Conservation (phyloP, 2,329 filamentous ascomycete genomes). For the Talaromyces sp. region DNA sequence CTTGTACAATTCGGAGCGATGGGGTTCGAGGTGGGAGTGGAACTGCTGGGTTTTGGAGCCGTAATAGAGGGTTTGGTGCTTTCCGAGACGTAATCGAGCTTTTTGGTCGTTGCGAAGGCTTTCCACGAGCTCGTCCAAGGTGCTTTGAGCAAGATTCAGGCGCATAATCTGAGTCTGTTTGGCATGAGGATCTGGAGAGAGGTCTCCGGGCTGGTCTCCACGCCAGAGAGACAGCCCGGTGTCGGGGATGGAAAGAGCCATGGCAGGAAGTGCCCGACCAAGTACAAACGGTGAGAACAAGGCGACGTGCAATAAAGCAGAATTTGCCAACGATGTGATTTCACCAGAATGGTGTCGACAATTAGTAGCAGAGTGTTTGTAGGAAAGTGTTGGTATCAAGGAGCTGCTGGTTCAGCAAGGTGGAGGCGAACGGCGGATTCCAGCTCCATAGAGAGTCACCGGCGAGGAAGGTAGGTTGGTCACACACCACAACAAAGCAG, state of each 20-base stretch:
- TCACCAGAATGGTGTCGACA: neutral
- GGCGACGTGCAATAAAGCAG: neutral
- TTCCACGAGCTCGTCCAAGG: constrained; percentile 46
- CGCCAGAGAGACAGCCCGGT: constrained; percentile 40
- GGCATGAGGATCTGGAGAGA: constrained; percentile 25
- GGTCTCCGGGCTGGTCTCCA: constrained; percentile 27
- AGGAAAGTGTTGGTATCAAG: constrained; percentile 5
- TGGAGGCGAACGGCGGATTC: constrained; percentile 19
- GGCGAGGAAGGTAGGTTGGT: constrained; percentile 5
- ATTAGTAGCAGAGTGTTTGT: constrained; percentile 18
- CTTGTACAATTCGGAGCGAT: constrained; percentile 57
- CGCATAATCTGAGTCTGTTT: constrained; percentile 46
- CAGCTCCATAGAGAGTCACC: constrained; percentile 19
- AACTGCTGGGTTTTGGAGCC: constrained; percentile 56
- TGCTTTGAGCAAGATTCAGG: constrained; percentile 43
- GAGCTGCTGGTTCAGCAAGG: constrained; percentile 18
- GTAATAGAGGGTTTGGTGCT: constrained; percentile 54
- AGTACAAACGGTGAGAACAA: neutral
- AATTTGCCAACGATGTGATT: neutral
- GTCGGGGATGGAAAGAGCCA: constrained; percentile 38
- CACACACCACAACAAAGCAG: constrained; percentile 10
- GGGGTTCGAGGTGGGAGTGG: constrained; percentile 51
- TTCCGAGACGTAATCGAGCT: constrained; percentile 46
- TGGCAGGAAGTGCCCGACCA: constrained; percentile 21
- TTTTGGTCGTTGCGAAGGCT: constrained; percentile 41